These are phyloP conservation scores for Diutina sp. DNA, from an alignment of 1,139 yeast species.

Conservation along the genomic window DNA sequence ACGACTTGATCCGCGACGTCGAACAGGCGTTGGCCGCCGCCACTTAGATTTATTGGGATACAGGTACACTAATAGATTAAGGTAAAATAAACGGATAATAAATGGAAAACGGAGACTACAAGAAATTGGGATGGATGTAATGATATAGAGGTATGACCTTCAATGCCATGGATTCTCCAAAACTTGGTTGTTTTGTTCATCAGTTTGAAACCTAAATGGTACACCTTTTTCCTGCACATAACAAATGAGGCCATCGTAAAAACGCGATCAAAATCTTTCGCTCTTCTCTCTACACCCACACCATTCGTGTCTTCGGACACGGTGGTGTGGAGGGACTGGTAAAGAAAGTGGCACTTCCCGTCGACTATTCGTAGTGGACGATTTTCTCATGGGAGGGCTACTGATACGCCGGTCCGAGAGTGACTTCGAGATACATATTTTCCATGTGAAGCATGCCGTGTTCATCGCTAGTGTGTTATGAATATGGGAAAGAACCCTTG, in stretches of 20 bases:
- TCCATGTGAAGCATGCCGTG: slow-evolving; percentile 2
- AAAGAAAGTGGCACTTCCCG: background rate
- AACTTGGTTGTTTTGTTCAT: background rate
- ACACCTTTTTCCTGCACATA: background rate
- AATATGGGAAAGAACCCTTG: slow-evolving; percentile 3
- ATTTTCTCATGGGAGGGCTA: background rate
- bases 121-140: no score
- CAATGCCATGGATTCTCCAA: no score
- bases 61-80: background rate
- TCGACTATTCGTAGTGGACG: background rate
- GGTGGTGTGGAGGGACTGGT: background rate
- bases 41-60: background rate
- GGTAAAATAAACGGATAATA: background rate
- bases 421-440: slow-evolving; percentile 2
- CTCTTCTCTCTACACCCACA: background rate
- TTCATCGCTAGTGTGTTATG: background rate
- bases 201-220: background rate
- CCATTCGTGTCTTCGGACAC: background rate
- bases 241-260: background rate
- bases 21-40: slow-evolving; percentile 45
- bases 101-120: background rate
- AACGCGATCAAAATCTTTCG: background rate
- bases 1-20: slow-evolving; percentile 65
- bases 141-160: no score
- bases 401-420: slow-evolving; percentile 1